Conservation (phyloP, 495 filamentous ascomycete genomes). For the Aspergillus nidulans region DNA sequence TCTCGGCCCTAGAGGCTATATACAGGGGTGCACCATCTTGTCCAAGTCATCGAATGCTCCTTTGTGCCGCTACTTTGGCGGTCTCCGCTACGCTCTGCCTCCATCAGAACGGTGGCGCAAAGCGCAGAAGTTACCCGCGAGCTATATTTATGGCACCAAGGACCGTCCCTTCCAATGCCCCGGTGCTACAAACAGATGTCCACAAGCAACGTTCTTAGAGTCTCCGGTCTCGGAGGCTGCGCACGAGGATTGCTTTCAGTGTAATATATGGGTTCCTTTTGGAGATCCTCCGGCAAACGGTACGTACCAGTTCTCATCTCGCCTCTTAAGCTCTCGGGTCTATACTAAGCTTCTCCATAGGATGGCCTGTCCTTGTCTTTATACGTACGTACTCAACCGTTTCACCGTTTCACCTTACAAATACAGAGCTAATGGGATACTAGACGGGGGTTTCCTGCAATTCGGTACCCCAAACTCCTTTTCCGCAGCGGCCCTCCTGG, state of each 20-base stretch:
- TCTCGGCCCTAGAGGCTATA: slow-evolving; percentile 31
- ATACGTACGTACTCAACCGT: slow-evolving; percentile 30
- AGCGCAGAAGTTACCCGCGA: slow-evolving; percentile 26
- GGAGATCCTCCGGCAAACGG: slow-evolving; percentile 31
- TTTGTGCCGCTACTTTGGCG: slow-evolving; percentile 41
- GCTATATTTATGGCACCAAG: slow-evolving; percentile 35
- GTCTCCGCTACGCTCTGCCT: slow-evolving; percentile 39
- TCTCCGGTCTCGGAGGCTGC: slow-evolving; percentile 20
- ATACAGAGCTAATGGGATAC: not conserved
- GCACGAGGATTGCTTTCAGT: slow-evolving; percentile 44
- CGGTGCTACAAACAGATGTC: slow-evolving; percentile 30
- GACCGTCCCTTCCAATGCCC: slow-evolving; percentile 26
- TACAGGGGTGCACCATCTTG: slow-evolving; percentile 35
- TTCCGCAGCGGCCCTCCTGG: slow-evolving; percentile 46
- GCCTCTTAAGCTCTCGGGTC: not conserved
- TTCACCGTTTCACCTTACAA: not conserved
- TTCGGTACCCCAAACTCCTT: slow-evolving; percentile 47
- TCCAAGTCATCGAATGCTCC: slow-evolving; percentile 14
- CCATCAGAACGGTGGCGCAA: slow-evolving; percentile 35
- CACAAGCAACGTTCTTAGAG: slow-evolving; percentile 31
- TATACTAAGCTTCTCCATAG: slow-evolving; percentile 5
- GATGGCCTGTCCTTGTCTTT: slow-evolving; percentile 43
- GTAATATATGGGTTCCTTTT: slow-evolving; percentile 39
- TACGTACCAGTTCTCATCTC: slow-evolving; percentile 3
- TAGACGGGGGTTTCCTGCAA: slow-evolving; percentile 57